Percentiles rank a stretch among this genome's conserved stretches.
Evolutionary conservation across 306 rosid genomes (phyloP).

Genomic region (Oemleria cerasiformis): DNA sequence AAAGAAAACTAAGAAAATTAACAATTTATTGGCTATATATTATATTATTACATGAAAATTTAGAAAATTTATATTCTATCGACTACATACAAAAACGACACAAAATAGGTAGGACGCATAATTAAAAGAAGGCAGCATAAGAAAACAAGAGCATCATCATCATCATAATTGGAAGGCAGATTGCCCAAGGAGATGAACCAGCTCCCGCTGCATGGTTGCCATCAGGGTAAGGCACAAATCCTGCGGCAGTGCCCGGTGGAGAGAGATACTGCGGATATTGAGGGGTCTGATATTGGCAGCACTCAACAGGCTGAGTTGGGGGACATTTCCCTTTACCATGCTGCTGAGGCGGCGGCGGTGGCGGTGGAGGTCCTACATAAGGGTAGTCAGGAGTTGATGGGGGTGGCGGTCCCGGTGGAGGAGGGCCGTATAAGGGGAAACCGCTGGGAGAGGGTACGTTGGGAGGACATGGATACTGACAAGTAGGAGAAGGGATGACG

Average conservation of each 20-base stretch:
- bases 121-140: conserved; percentile 9
- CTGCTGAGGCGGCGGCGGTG: conserved; percentile 10
- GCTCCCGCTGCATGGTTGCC: conserved; percentile 2
- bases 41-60: background rate
- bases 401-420: conserved; percentile 21
- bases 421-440: conserved; percentile 12
- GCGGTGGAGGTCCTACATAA: background rate
- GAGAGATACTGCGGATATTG: conserved; percentile 16
- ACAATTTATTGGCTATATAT: conserved; percentile 6
- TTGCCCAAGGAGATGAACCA: conserved; percentile 1
- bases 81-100: background rate
- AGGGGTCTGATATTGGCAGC: conserved; percentile 17
- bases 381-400: conserved; percentile 10
- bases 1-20: too few species aligned
- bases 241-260: conserved; percentile 20
- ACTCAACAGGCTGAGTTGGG: conserved; percentile 21
- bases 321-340: conserved; percentile 24
- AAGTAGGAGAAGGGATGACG: conserved; percentile 14
- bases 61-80: background rate
- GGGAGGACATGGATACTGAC: conserved; percentile 22
- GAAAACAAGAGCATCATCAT: conserved; percentile 7
- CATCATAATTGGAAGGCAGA: conserved; percentile 10
- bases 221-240: conserved; percentile 25
- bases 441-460: conserved; percentile 11
- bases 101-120: background rate